A percentile compares a stretch with the other conserved stretches of the same genome.
Conservation (phyloP, 345 rosid genomes). For the Mallotus nudiflorus region DNA sequence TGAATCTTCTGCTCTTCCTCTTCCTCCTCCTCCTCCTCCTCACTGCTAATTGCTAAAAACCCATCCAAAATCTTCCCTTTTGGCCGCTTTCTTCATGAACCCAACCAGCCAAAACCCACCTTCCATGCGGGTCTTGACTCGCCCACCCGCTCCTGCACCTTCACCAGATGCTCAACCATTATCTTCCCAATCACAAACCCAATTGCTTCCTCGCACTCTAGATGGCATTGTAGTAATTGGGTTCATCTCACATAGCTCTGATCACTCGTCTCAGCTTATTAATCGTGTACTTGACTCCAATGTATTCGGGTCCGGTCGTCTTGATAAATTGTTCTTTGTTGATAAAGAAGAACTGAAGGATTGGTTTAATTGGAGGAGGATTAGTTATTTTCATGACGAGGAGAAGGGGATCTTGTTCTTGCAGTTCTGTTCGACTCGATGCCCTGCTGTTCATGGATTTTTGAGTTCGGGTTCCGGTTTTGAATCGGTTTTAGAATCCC, state of each 20-base stretch:
- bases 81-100: conserved; percentile 39
- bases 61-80: not conserved
- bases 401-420: conserved; percentile 66
- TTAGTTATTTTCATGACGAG: conserved; percentile 63
- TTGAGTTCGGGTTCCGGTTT: conserved; percentile 29
- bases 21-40: too few relatives aligned
- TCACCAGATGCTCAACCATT: conserved; percentile 27
- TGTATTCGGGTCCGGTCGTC: conserved; percentile 64
- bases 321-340: conserved; percentile 34
- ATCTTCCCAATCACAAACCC: conserved; percentile 14
- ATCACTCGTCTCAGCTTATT: conserved; percentile 58
- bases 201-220: conserved; percentile 29
- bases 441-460: conserved; percentile 41
- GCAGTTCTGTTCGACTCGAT: conserved; percentile 59
- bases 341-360: conserved; percentile 48
- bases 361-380: conserved; percentile 66
- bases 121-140: conserved; percentile 72
- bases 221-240: conserved; percentile 75
- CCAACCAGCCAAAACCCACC: conserved; percentile 40
- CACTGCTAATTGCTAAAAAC: not conserved
- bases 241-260: conserved; percentile 55
- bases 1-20: not conserved
- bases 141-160: conserved; percentile 39
- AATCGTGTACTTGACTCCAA: conserved; percentile 62
- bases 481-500: too few relatives aligned